Evolutionary conservation across 768 basidiomycete genomes (phyloP).

Genomic region (Tylopilus felleus): DNA sequence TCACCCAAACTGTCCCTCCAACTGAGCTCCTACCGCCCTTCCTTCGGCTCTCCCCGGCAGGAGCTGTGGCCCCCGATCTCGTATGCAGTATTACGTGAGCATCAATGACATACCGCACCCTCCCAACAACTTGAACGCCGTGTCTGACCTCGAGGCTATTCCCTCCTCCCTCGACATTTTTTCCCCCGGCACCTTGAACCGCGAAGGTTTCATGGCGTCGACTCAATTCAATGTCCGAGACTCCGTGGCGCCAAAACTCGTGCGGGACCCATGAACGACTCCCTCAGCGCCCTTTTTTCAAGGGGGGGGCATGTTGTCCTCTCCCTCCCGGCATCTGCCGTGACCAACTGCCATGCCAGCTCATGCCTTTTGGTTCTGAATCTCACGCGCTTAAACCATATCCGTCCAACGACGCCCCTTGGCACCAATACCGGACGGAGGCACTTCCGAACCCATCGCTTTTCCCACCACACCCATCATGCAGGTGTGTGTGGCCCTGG

Average conservation of each 20-base stretch:
- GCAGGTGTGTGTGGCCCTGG: background rate
- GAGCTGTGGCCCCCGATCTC: constrained; percentile 8
- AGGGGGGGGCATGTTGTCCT: background rate
- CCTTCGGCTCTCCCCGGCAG: constrained; percentile 6
- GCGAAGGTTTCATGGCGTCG: constrained; percentile 27
- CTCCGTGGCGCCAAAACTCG: constrained; percentile 22
- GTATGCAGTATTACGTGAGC: constrained; percentile 3
- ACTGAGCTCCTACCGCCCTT: constrained; percentile 19
- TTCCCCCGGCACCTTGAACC: constrained; percentile 7
- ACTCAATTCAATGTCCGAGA: constrained; percentile 31
- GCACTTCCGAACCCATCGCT: constrained; percentile 15
- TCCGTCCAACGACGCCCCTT: constrained; percentile 5
- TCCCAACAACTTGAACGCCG: background rate
- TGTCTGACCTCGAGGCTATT: constrained; percentile 16
- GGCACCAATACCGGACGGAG: background rate
- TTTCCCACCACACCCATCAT: constrained; percentile 14
- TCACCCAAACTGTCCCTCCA: constrained; percentile 8
- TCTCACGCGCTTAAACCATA: constrained; percentile 16
- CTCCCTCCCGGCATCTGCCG: background rate
- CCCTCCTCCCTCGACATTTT: background rate
- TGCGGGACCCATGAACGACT: constrained; percentile 2
- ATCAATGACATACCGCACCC: constrained; percentile 6
- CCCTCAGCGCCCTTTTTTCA: background rate
- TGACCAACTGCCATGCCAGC: constrained; percentile 14
- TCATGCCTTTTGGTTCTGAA: background rate